A percentile compares a stretch with the other conserved stretches of the same genome.
These are phyloP conservation scores for Eutrema yunnanense DNA, from an alignment of 345 rosid species.

Conservation along the genomic window DNA sequence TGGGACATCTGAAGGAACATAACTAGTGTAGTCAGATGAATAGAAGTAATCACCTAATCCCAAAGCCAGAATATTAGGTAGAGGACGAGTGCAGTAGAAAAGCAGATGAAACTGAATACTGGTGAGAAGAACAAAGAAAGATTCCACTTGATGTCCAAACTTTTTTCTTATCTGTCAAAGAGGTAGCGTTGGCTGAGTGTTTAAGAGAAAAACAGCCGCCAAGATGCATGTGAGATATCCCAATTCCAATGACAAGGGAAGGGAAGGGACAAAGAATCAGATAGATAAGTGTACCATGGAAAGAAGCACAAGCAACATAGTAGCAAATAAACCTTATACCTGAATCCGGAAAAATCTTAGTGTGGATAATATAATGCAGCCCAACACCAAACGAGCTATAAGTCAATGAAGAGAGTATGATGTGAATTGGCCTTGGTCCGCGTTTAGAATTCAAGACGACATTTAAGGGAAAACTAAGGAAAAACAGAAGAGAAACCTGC, in stretches of 20 bases:
- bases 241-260: background rate
- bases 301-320: background rate
- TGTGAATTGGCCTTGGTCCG: background rate
- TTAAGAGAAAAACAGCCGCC: background rate
- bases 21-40: constrained; percentile 1
- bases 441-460: background rate
- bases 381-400: constrained; percentile 80
- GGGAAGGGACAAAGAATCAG: constrained; percentile 9
- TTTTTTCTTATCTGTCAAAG: constrained; percentile 56
- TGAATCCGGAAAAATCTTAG: constrained; percentile 80
- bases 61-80: constrained; percentile 82
- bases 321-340: constrained; percentile 40
- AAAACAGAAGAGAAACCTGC: constrained; percentile 41
- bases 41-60: constrained; percentile 61
- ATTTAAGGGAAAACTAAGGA: background rate
- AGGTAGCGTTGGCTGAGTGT: background rate
- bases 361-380: constrained; percentile 59
- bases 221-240: constrained; percentile 9
- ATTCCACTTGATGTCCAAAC: constrained; percentile 92
- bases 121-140: constrained; percentile 79
- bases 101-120: constrained; percentile 86
- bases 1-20: background rate
- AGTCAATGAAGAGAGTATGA: constrained; percentile 12
- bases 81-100: constrained; percentile 90
- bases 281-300: constrained; percentile 15